Conservation (phyloP, 352 stramenopile genomes). For the Globisporangium cystogenes region DNA sequence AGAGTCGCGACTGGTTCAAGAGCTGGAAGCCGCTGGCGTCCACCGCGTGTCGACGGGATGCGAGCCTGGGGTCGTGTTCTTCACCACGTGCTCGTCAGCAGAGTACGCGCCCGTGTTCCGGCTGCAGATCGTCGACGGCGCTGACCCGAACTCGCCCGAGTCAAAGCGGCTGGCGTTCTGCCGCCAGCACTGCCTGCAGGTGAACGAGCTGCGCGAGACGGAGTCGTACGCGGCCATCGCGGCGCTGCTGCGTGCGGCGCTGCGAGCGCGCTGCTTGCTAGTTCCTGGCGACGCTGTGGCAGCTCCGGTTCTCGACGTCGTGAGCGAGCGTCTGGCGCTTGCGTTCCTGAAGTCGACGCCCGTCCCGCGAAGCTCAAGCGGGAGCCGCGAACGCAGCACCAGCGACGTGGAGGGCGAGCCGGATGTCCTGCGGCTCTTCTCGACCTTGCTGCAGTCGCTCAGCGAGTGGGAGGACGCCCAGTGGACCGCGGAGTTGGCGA, state of each 20-base stretch:
- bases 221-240: constrained; percentile 24
- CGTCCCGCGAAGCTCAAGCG: not conserved
- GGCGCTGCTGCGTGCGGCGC: constrained; percentile 21
- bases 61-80: constrained; percentile 19
- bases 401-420: not conserved
- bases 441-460: constrained; percentile 4
- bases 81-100: constrained; percentile 16
- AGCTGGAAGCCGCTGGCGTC: constrained; percentile 3
- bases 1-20: not conserved
- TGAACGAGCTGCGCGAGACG: constrained; percentile 14
- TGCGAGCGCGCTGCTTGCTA: constrained; percentile 13
- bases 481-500: constrained; percentile 1
- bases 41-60: constrained; percentile 4
- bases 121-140: constrained; percentile 15
- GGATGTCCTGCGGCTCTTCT: constrained; percentile 3
- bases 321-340: constrained; percentile 24
- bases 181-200: constrained; percentile 8
- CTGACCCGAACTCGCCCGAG: not conserved
- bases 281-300: constrained; percentile 14
- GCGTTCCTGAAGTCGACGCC: constrained; percentile 12
- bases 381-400: not conserved
- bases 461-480: not conserved
- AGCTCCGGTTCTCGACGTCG: constrained; percentile 21
- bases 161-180: constrained; percentile 20
- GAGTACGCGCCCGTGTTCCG: constrained; percentile 21